phyloP scores from a whole-genome alignment of 352 stramenopile genomes.

The Phytophthora citricola region DNA sequence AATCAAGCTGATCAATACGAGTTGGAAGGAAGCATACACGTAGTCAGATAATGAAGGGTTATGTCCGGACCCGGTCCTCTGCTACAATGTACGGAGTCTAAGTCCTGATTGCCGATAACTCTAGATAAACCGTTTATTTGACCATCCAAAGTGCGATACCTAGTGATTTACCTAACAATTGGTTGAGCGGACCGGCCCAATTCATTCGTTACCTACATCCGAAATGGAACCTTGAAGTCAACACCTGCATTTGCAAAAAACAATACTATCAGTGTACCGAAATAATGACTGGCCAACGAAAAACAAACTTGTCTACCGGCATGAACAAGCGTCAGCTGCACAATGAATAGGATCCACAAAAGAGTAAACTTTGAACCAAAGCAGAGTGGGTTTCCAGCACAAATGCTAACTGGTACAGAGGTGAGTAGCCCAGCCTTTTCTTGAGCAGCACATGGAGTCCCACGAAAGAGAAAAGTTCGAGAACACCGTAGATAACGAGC shows the following conservation, averaged over 20 bases:
- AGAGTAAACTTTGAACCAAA: slow-evolving; percentile 34
- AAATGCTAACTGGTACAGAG: slow-evolving; percentile 44
- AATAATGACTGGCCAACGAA: neutral
- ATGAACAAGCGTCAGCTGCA: slow-evolving; percentile 26
- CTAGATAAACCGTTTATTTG: too few species aligned
- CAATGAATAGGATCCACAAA: slow-evolving; percentile 39
- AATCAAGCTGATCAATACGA: too few species aligned
- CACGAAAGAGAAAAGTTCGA: slow-evolving; percentile 23
- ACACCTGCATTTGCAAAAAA: neutral
- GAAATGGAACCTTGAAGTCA: slow-evolving; percentile 10
- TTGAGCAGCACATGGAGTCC: slow-evolving; percentile 18
- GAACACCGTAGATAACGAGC: slow-evolving; percentile 13
- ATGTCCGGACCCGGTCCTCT: too few species aligned
- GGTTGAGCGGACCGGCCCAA: too few species aligned
- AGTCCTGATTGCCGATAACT: too few species aligned
- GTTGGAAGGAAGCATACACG: too few species aligned
- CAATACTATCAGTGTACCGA: neutral
- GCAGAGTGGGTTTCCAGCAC: slow-evolving; percentile 45
- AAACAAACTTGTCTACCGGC: slow-evolving; percentile 2
- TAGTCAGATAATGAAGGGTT: too few species aligned
- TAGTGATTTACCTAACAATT: too few species aligned
- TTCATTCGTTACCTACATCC: neutral
- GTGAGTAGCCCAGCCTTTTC: slow-evolving; percentile 28
- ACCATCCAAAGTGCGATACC: too few species aligned
- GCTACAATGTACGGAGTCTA: too few species aligned